Evolutionary conservation across 345 rosid genomes (phyloP).

Genomic region (Citropsis articulata): DNA sequence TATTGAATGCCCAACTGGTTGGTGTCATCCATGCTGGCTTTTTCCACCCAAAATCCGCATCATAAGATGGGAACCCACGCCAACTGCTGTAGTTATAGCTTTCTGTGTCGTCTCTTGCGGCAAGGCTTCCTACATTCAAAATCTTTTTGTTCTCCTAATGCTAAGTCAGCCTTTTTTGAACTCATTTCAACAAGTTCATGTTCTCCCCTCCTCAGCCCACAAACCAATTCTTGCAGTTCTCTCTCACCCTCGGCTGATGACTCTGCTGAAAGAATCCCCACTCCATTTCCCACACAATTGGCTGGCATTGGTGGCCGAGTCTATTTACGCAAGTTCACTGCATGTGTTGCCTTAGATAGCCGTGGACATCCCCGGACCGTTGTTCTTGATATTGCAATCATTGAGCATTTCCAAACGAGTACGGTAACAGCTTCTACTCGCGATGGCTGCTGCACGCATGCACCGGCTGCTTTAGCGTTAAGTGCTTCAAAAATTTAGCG

Average conservation of each 20-base stretch:
- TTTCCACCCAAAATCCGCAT: conserved; percentile 38
- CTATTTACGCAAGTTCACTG: background rate
- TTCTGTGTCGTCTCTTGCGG: no score
- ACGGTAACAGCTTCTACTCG: conserved; percentile 16
- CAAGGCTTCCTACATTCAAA: background rate
- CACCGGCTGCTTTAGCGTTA: background rate
- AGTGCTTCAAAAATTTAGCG: conserved; percentile 1
- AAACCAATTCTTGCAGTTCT: background rate
- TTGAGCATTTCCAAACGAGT: conserved; percentile 16
- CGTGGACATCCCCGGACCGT: background rate
- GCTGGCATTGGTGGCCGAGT: background rate
- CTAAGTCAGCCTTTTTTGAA: background rate
- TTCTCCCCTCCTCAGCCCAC: background rate
- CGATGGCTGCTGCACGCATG: conserved; percentile 1
- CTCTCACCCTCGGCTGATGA: background rate
- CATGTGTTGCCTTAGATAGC: background rate
- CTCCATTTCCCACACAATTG: background rate
- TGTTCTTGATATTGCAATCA: background rate
- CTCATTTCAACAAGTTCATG: background rate
- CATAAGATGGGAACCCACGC: background rate
- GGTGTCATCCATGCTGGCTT: conserved; percentile 30
- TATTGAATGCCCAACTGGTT: conserved; percentile 7
- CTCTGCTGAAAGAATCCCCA: background rate
- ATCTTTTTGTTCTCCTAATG: background rate
- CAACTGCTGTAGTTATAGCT: background rate